Conservation (phyloP, 441 rosid species). For the Croton setiger region DNA sequence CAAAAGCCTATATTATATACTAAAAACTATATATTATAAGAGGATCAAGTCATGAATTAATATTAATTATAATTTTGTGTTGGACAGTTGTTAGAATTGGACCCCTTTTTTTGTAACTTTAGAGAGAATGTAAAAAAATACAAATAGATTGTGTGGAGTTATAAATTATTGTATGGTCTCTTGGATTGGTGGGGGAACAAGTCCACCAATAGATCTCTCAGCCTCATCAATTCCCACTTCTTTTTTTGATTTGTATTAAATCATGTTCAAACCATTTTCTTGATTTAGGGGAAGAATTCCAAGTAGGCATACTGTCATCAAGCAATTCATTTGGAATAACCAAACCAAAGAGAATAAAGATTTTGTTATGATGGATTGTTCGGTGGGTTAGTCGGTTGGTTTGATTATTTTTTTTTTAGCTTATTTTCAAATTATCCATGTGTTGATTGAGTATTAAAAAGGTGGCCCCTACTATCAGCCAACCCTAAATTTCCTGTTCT, state of each 20-base stretch:
- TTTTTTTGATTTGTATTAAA: constrained; percentile 6
- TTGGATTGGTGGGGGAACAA: constrained; percentile 29
- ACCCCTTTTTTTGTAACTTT: constrained; percentile 38
- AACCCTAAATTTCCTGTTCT: constrained; percentile 22
- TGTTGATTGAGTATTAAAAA: constrained; percentile 25
- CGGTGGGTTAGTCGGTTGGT: constrained; percentile 40
- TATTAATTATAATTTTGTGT: constrained; percentile 40
- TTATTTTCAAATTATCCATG: constrained; percentile 29
- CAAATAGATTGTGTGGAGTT: constrained; percentile 29
- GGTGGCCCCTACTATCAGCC: constrained; percentile 36
- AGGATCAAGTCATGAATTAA: constrained; percentile 50
- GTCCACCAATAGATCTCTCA: constrained; percentile 42
- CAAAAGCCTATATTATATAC: constrained; percentile 44
- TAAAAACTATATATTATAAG: constrained; percentile 49
- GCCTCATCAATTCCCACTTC: constrained; percentile 41
- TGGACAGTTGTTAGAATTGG: constrained; percentile 54
- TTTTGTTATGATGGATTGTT: constrained; percentile 36
- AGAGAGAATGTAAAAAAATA: constrained; percentile 36
- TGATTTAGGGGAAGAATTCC: constrained; percentile 41
- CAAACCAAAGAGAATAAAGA: constrained; percentile 18
- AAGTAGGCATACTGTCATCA: constrained; percentile 45
- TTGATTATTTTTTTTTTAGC: constrained; percentile 29
- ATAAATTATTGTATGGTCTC: constrained; percentile 39
- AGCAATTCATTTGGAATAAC: constrained; percentile 40
- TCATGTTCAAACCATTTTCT: constrained; percentile 31